Conservation (phyloP, 2,329 filamentous ascomycete species). For the Periconia sp. region DNA sequence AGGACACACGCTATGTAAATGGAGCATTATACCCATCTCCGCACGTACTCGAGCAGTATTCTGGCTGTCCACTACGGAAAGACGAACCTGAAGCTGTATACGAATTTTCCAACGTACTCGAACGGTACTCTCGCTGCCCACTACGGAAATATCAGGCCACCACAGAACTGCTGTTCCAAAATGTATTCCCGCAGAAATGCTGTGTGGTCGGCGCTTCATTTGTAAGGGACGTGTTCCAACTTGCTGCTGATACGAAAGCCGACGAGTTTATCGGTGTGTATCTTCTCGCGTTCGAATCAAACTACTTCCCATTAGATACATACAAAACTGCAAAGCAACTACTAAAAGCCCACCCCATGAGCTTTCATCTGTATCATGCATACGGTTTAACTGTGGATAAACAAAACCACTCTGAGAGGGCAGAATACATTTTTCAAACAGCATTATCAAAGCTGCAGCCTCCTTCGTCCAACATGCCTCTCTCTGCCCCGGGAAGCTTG, state of each 20-base stretch:
- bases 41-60: too few relatives aligned
- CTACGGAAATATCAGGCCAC: constrained; percentile 22
- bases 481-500: constrained; percentile 50
- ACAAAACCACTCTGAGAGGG: constrained; percentile 59
- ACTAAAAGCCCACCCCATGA: constrained; percentile 67
- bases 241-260: constrained; percentile 43
- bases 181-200: constrained; percentile 17
- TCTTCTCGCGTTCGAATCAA: constrained; percentile 66
- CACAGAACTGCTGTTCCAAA: constrained; percentile 26
- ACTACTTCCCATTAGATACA: constrained; percentile 55
- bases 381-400: constrained; percentile 73
- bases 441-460: constrained; percentile 62
- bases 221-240: constrained; percentile 51
- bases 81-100: constrained; percentile 9
- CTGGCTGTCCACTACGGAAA: neutral
- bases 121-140: constrained; percentile 13
- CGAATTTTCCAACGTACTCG: constrained; percentile 6
- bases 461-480: constrained; percentile 44
- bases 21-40: neutral
- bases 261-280: constrained; percentile 65
- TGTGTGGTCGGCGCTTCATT: constrained; percentile 17
- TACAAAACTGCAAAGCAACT: constrained; percentile 73
- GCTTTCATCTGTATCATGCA: constrained; percentile 72
- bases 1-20: constrained; percentile 15
- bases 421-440: constrained; percentile 66